A percentile compares a stretch with the other conserved stretches of the same genome.
Conservation (phyloP, 179 eudicot species). For the Beta corolliflora region DNA sequence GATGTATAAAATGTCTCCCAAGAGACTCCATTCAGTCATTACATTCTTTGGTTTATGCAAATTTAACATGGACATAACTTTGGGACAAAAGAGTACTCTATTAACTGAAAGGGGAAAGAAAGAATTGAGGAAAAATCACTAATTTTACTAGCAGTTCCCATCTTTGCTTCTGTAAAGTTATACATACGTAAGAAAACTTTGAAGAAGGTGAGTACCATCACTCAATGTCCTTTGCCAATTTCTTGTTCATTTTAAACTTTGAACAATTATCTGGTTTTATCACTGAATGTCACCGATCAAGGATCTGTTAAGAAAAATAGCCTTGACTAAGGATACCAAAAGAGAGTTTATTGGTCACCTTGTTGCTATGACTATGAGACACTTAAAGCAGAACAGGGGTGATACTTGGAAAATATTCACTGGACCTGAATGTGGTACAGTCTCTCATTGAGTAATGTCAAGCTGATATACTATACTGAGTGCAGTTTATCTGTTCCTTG, state of each 20-base stretch:
- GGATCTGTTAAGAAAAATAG: neutral
- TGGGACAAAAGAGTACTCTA: neutral
- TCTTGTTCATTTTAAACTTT: neutral
- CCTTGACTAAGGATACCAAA: neutral
- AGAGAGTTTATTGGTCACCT: neutral
- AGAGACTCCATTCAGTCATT: too few species aligned
- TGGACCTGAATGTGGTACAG: neutral
- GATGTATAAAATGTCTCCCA: neutral
- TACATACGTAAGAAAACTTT: neutral
- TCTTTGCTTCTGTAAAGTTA: neutral
- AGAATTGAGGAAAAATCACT: neutral
- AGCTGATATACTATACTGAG: neutral
- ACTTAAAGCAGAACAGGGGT: neutral
- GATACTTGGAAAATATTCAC: neutral
- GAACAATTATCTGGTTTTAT: neutral
- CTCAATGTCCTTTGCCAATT: neutral
- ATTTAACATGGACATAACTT: neutral
- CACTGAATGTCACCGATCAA: neutral
- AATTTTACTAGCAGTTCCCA: neutral
- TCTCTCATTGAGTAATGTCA: neutral
- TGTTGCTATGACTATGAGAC: neutral
- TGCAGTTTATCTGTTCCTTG: neutral
- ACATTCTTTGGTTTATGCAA: neutral
- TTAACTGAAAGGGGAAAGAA: neutral
- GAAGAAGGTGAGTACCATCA: neutral